A percentile compares a stretch with the other conserved stretches of the same genome.
Evolutionary conservation across 1,139 yeast genomes (phyloP).

Genomic region (Suhomyces terraborum): DNA sequence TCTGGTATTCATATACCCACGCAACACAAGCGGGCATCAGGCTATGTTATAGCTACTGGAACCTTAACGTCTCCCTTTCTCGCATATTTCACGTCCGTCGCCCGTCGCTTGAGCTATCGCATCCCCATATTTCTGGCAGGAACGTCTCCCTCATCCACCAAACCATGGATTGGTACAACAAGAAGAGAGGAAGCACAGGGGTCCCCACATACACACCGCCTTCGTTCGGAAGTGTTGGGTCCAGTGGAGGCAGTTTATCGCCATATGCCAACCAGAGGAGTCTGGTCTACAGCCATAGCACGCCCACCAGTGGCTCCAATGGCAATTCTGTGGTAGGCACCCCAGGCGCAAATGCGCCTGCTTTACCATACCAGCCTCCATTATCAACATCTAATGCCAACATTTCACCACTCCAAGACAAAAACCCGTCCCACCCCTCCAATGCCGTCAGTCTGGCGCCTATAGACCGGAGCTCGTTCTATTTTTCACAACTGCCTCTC

Average conservation of each 20-base stretch:
- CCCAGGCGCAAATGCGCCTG: constrained; percentile 3
- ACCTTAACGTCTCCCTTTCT: background rate
- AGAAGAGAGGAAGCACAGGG: constrained; percentile 11
- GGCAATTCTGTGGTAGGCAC: constrained; percentile 4
- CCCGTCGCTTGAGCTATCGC: too few relatives aligned
- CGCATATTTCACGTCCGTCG: too few relatives aligned
- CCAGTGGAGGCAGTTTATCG: constrained; percentile 12
- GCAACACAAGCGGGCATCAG: background rate
- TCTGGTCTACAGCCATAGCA: constrained; percentile 11
- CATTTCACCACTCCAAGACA: background rate
- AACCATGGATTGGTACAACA: constrained; percentile 17
- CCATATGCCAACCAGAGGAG: constrained; percentile 14
- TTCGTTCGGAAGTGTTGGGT: constrained; percentile 7
- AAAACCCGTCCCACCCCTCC: too few relatives aligned
- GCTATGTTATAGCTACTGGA: background rate
- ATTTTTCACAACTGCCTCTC: constrained; percentile 62
- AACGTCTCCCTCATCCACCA: too few relatives aligned
- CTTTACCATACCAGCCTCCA: constrained; percentile 5
- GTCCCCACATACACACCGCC: constrained; percentile 14
- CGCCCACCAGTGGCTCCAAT: constrained; percentile 3
- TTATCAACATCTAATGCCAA: constrained; percentile 1
- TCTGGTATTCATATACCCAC: background rate
- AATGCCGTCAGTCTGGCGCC: too few relatives aligned
- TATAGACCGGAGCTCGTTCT: constrained; percentile 51
- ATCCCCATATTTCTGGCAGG: background rate